Conservation (phyloP, 768 basidiomycete species). For the Hemileccinum rubropunctum region DNA sequence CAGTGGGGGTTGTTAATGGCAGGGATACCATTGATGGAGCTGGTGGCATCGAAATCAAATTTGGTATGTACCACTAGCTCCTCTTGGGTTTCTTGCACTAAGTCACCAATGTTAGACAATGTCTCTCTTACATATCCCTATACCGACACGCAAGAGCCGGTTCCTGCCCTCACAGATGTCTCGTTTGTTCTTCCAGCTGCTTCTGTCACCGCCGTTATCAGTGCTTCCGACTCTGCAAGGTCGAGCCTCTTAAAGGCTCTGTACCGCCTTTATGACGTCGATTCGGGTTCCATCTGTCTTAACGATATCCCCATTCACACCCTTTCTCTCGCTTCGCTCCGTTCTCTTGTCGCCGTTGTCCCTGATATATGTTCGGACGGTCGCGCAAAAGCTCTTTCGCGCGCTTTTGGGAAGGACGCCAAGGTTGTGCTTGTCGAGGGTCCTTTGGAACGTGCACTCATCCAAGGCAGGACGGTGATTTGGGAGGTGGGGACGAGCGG, state of each 20-base stretch:
- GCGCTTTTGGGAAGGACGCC: constrained; percentile 22
- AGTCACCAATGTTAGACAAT: constrained; percentile 49
- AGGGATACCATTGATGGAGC: constrained; percentile 72
- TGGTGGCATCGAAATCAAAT: constrained; percentile 78
- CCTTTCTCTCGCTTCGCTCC: constrained; percentile 76
- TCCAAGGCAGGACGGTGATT: constrained; percentile 23
- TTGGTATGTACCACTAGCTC: constrained; percentile 49
- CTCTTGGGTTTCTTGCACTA: background rate
- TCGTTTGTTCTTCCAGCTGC: constrained; percentile 89
- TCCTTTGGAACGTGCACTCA: constrained; percentile 16
- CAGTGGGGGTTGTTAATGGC: constrained; percentile 81
- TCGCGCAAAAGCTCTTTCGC: constrained; percentile 24
- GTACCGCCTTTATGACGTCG: constrained; percentile 90
- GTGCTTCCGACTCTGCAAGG: constrained; percentile 79
- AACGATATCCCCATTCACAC: constrained; percentile 88
- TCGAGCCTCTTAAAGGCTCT: constrained; percentile 83
- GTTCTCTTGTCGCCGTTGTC: constrained; percentile 84
- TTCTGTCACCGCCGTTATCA: constrained; percentile 86
- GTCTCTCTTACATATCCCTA: constrained; percentile 77
- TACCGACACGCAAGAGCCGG: constrained; percentile 50
- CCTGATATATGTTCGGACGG: constrained; percentile 63
- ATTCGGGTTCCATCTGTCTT: constrained; percentile 75
- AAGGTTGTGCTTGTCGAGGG: constrained; percentile 28
- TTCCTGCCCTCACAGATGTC: constrained; percentile 67
- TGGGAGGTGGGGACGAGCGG: constrained; percentile 24